These are phyloP conservation scores for Boletus rufocinnamomeus DNA, from an alignment of 768 basidiomycete genomes.

Conservation along the genomic window DNA sequence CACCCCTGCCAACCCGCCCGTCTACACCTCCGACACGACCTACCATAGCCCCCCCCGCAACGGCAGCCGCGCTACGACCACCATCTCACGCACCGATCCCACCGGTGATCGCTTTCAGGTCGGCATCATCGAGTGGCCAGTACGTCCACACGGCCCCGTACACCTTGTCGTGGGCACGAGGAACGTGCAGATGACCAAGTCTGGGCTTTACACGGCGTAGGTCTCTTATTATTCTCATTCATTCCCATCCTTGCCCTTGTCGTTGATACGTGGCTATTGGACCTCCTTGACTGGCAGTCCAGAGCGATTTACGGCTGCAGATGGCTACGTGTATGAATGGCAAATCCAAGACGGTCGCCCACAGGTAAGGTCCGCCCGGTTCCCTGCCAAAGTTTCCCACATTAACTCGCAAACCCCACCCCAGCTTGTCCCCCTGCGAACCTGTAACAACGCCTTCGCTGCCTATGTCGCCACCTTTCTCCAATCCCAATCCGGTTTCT, in stretches of 20 bases:
- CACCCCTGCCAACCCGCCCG: not conserved
- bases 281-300: conserved; percentile 14
- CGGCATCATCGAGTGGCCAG: conserved; percentile 35
- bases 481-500: conserved; percentile 16
- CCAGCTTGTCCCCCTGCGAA: conserved; percentile 30
- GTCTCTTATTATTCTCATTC: not conserved
- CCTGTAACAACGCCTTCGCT: not conserved
- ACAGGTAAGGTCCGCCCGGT: conserved; percentile 19
- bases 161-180: conserved; percentile 31
- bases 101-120: conserved; percentile 28
- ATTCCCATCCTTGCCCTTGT: not conserved
- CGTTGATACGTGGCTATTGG: not conserved
- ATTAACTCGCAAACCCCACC: not conserved
- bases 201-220: conserved; percentile 27
- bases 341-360: conserved; percentile 26
- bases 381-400: no score
- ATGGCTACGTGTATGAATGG: conserved; percentile 32
- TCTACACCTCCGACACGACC: conserved; percentile 25
- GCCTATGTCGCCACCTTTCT: conserved; percentile 34
- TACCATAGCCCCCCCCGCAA: conserved; percentile 5
- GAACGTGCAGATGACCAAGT: conserved; percentile 26
- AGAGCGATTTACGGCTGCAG: conserved; percentile 27
- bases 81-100: conserved; percentile 24
- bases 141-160: not conserved
- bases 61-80: conserved; percentile 24